phyloP scores from a whole-genome alignment of 306 rosid species.

The Pyrus communis region DNA sequence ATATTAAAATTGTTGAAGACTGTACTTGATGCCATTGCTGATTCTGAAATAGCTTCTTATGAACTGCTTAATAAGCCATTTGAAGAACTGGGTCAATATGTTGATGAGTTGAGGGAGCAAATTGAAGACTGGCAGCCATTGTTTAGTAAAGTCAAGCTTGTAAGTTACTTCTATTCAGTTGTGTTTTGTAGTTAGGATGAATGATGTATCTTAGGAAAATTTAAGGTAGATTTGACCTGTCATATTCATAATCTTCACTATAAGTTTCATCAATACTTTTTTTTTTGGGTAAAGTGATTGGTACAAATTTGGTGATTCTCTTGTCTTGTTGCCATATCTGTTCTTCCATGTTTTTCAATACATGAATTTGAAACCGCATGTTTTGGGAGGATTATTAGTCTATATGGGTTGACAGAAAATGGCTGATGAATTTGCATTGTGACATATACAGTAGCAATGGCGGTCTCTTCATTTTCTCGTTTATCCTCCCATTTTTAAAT shows the following conservation, averaged over 20 bases:
- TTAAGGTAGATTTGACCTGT: constrained; percentile 2
- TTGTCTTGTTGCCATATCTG: background rate
- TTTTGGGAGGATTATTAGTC: background rate
- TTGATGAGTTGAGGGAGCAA: constrained; percentile 69
- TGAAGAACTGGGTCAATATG: constrained; percentile 55
- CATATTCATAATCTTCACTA: constrained; percentile 10
- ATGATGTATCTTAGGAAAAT: constrained; percentile 1
- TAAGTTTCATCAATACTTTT: background rate
- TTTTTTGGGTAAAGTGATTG: background rate
- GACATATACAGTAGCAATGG: background rate
- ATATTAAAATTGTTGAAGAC: constrained; percentile 73
- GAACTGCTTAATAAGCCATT: constrained; percentile 56
- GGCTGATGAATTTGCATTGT: background rate
- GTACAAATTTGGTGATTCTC: background rate
- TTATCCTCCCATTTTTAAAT: background rate
- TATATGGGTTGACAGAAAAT: background rate
- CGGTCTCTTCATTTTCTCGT: background rate
- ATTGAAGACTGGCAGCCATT: constrained; percentile 70
- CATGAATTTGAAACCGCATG: background rate
- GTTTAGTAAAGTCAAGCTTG: constrained; percentile 86
- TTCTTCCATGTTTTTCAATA: background rate
- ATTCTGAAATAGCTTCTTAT: constrained; percentile 55
- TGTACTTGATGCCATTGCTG: constrained; percentile 59
- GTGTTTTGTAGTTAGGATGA: constrained; percentile 3
- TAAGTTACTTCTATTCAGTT: constrained; percentile 41